Base-by-base conservation (phyloP, 1,139 yeast species). In the Kodamaea sp. region DNA sequence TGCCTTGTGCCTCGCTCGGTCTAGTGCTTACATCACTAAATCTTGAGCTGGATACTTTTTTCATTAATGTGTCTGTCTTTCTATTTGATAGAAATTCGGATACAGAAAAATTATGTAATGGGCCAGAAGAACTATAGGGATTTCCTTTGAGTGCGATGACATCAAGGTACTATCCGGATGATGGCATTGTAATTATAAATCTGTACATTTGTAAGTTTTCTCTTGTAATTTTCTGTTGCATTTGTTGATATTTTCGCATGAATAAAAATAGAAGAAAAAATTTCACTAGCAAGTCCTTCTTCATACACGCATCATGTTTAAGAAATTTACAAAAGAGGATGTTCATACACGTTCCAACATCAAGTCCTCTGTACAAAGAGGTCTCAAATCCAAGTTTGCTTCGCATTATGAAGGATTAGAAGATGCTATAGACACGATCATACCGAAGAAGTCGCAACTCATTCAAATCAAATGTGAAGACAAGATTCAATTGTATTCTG, bases 391-490 rank as follows among this genome's bases (percentile, higher is more conserved):
- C 28, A 85, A 81, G 53, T 72, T 90, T 38, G 84, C 83, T 2
- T 70, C 71, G 8, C 87, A 83, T 59, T 90, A 82, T 57, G 89
- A 89, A 22, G 68, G 65, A 28, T 65, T 88, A 47, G 95, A 86
- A 55, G 75, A 80, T 5, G 80, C 76, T 24, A 83, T 89, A 35
- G 97, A 89, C 53, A 85, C 78, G 36, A 66, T 90, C 46, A 77
- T 90, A 54, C 97, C 97, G 55, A 90, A 92, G 69, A 90, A 92
- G 62, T 78, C 90, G n/a, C 94, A 86, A 58, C 78, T 87, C 32
- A 78, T 84, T 37, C 74, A 84, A 46, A 76, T 85, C 56, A 90
- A 90, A 62, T 90, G 97, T 56, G 95, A 88, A 56, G 96, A 89
- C 52, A 85, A 84, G 58, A 81, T 89, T 49, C 89, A 84, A 52